Evolutionary conservation across 768 basidiomycete species (phyloP), one percentile per base, ranked within the genome.

Genomic region (Boletus pseudopeckii): DNA sequence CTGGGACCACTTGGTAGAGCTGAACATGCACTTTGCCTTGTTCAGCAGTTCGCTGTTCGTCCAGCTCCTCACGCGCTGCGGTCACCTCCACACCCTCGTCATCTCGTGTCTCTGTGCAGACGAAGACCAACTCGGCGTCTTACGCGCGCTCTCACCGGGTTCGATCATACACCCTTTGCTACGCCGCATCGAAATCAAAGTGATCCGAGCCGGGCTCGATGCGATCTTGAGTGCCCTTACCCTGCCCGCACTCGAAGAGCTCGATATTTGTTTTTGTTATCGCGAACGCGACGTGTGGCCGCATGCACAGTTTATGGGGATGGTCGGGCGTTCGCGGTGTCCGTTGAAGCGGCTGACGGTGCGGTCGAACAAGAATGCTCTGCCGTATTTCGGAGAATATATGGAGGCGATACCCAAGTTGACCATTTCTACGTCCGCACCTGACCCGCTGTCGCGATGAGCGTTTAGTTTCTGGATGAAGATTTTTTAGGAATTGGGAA

Each of bases 251-350:
- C 61, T 70, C 24, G 65, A 70, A 18, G 70, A 71, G 26, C 57
- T 70, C 26, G 69, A 72, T 20, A 43, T 70, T 7, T 68, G 64
- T 24, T 70, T 72, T 41, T 70, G 66, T 22, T 66, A 59, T 38
- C 64, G 64, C 10, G 70, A 68, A 33, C 61, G 60, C 30, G 60
- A 70, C 18, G 26, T 41, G 4, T 70, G 69, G 69, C 69, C 69
- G 1, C 69, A 70, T 8, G 34, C 45, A 0, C 33, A 63, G 24
- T 70, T 70, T 26, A 33, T 60, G 45, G 58, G 53, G 18, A 61
- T 70, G 51, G 8, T 70, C 5, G 15, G 15, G 6, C 64, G 69
- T 5, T 70, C 68, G 14, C 56, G 55, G 5, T 69, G 66, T 42
- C 1, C 57, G 41, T 41, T 70, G 45, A 59, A 55, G 58, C 57